Evolutionary conservation across 306 rosid species (phyloP).

Genomic region (Pterocarpus macrocarpus): DNA sequence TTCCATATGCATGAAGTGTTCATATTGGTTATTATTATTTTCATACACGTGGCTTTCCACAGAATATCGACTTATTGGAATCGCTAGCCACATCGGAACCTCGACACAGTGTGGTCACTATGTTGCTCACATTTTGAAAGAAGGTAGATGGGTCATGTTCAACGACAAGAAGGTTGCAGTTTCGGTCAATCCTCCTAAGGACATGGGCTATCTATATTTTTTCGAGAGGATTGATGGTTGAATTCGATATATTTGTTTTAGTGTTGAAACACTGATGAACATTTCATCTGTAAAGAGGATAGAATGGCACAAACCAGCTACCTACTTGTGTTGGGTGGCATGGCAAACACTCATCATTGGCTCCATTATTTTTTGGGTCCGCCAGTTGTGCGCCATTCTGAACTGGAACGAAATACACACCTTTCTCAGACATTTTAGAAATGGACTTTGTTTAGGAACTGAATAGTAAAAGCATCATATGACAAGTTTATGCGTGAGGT

Average conservation of each 20-base stretch:
- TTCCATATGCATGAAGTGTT: background rate
- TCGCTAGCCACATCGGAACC: conserved; percentile 95
- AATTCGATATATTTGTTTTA: conserved; percentile 3
- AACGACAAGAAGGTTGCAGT: conserved; percentile 93
- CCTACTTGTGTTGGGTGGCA: conserved; percentile 36
- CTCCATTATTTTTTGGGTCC: conserved; percentile 36
- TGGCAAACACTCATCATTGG: conserved; percentile 33
- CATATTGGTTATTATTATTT: background rate
- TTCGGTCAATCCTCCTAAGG: conserved; percentile 93
- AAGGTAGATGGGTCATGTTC: conserved; percentile 94
- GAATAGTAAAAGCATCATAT: background rate
- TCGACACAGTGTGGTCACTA: conserved; percentile 97
- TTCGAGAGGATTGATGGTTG: conserved; percentile 73
- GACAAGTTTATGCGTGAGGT: background rate
- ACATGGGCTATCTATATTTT: conserved; percentile 96
- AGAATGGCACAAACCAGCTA: background rate
- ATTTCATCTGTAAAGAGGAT: conserved; percentile 6
- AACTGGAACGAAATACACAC: conserved; percentile 3
- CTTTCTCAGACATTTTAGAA: conserved; percentile 20
- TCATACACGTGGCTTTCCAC: conserved; percentile 36
- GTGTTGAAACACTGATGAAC: conserved; percentile 23
- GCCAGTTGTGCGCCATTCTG: conserved; percentile 12
- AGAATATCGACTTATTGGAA: conserved; percentile 86
- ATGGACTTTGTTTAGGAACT: background rate
- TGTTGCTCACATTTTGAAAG: conserved; percentile 89